These are phyloP conservation scores for Chaetomium sp. DNA, from an alignment of 2,329 filamentous ascomycete species.

Conservation along the genomic window DNA sequence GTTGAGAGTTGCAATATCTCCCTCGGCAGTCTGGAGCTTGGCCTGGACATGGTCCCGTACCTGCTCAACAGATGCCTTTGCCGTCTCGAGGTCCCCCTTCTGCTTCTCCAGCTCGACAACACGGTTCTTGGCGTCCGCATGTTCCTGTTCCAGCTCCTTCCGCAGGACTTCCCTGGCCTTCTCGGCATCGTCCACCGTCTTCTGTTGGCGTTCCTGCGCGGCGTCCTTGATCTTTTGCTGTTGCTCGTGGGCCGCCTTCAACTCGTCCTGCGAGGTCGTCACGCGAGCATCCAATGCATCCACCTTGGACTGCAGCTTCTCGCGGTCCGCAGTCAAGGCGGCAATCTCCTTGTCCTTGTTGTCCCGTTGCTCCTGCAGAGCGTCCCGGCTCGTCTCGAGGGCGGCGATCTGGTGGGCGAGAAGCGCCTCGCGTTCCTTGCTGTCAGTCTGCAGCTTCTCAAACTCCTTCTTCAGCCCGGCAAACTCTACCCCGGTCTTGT, in stretches of 20 bases:
- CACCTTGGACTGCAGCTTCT: constrained; percentile 16
- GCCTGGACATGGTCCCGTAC: constrained; percentile 25
- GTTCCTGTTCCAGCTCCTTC: constrained; percentile 22
- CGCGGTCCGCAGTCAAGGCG: constrained; percentile 16
- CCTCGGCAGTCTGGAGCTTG: constrained; percentile 20
- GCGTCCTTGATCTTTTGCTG: constrained; percentile 21
- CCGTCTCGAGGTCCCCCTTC: constrained; percentile 27
- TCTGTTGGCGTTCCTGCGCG: constrained; percentile 22
- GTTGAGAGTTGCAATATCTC: constrained; percentile 26
- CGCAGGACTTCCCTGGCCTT: constrained; percentile 24
- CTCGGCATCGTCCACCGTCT: constrained; percentile 18
- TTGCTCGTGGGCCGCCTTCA: constrained; percentile 17
- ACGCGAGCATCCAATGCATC: constrained; percentile 10
- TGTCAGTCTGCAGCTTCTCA: constrained; percentile 17
- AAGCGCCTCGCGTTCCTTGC: constrained; percentile 19
- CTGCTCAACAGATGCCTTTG: constrained; percentile 6
- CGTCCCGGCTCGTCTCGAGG: constrained; percentile 18
- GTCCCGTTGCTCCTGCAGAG: constrained; percentile 23
- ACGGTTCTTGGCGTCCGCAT: constrained; percentile 1
- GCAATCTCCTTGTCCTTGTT: constrained; percentile 22
- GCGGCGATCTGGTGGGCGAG: constrained; percentile 21
- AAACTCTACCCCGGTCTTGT: constrained; percentile 14
- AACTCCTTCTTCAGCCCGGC: constrained; percentile 16
- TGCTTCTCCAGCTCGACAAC: constrained; percentile 19
- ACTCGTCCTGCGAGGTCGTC: constrained; percentile 11